phyloP scores from a whole-genome alignment of 495 filamentous ascomycete species.

The Aspergillus egyptiacus region DNA sequence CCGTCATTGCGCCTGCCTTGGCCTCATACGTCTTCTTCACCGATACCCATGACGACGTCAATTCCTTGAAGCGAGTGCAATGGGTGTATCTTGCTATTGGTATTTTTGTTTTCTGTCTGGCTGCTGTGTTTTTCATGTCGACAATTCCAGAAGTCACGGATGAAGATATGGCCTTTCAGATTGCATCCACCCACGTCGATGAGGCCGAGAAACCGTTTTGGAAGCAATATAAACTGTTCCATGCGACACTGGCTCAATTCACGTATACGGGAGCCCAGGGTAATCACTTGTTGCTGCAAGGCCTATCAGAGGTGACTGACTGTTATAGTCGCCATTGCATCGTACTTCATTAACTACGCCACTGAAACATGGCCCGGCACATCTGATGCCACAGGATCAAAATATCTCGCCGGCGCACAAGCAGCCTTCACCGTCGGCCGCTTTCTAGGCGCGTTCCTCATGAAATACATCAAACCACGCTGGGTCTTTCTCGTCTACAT shows the following conservation, averaged over 20 bases:
- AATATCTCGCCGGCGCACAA: slow-evolving; percentile 59
- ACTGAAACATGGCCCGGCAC: slow-evolving; percentile 19
- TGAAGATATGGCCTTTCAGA: slow-evolving; percentile 59
- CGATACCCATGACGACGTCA: slow-evolving; percentile 43
- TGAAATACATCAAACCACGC: slow-evolving; percentile 48
- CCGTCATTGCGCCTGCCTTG: slow-evolving; percentile 54
- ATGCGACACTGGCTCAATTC: slow-evolving; percentile 61
- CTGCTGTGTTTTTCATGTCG: slow-evolving; percentile 57
- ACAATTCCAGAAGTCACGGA: slow-evolving; percentile 69
- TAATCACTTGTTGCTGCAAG: not conserved
- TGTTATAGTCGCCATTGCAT: slow-evolving; percentile 47
- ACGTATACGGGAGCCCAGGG: slow-evolving; percentile 63
- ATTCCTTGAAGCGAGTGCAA: slow-evolving; percentile 54
- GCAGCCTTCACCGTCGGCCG: slow-evolving; percentile 60
- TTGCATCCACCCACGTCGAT: slow-evolving; percentile 2
- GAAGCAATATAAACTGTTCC: slow-evolving; percentile 63
- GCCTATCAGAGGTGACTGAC: not conserved
- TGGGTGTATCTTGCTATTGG: slow-evolving; percentile 73
- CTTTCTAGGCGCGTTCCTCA: slow-evolving; percentile 48
- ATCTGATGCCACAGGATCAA: slow-evolving; percentile 47
- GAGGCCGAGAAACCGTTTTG: slow-evolving; percentile 45
- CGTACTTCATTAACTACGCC: slow-evolving; percentile 48
- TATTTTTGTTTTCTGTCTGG: slow-evolving; percentile 59
- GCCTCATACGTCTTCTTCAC: slow-evolving; percentile 66
- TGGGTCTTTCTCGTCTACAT: slow-evolving; percentile 45